Evolutionary conservation across 352 stramenopile genomes (phyloP).

Genomic region (Globisporangium mamillatum): DNA sequence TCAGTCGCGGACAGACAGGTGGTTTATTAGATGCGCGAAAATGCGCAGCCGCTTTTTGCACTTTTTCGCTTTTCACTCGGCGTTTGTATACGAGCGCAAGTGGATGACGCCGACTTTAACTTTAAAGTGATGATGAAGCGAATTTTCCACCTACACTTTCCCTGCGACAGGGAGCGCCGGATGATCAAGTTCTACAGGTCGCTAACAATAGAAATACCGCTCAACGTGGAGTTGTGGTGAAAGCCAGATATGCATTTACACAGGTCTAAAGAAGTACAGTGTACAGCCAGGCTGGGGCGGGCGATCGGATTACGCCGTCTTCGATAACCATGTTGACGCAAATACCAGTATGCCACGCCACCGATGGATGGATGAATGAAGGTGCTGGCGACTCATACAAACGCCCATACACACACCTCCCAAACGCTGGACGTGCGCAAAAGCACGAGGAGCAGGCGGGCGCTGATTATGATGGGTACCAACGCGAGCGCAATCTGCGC

Average conservation of each 20-base stretch:
- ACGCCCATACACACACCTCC: not conserved
- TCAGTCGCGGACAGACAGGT: not conserved
- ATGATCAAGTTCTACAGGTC: not conserved
- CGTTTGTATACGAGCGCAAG: not conserved
- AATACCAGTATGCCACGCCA: not conserved
- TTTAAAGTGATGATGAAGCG: not conserved
- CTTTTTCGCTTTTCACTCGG: not conserved
- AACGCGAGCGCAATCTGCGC: not conserved
- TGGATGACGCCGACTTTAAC: constrained; percentile 1
- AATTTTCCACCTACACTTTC: not conserved
- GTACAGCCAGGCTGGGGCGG: not conserved
- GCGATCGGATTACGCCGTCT: not conserved
- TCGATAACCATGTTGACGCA: not conserved
- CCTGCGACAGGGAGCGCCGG: not conserved
- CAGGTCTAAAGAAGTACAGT: not conserved
- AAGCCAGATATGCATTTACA: not conserved
- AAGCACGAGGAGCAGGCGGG: not conserved
- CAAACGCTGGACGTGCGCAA: not conserved
- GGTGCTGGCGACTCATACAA: not conserved
- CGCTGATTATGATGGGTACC: not conserved
- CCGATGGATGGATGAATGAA: not conserved
- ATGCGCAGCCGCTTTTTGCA: not conserved
- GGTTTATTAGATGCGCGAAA: not conserved
- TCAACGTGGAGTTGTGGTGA: too few species aligned
- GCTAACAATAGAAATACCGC: not conserved